Percentiles rank a stretch among this genome's conserved stretches.
Conservation (phyloP, 2,329 filamentous ascomycete genomes). For the Cadophora luteo-olivacea region DNA sequence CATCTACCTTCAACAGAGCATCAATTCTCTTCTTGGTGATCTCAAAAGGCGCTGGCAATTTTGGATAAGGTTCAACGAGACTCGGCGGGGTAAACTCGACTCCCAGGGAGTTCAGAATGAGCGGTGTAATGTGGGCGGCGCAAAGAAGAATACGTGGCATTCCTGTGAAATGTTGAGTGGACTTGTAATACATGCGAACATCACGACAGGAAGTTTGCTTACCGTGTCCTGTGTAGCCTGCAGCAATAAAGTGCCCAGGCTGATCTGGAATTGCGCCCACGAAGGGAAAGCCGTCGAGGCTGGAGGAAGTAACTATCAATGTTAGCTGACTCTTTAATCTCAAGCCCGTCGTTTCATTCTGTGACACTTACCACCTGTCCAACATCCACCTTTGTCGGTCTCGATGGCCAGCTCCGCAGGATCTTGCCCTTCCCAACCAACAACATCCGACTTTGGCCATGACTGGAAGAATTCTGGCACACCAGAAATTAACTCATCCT, state of each 20-base stretch:
- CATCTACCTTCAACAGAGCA: neutral
- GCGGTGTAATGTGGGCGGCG: neutral
- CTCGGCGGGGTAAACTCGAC: neutral
- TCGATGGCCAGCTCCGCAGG: neutral
- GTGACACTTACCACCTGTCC: conserved; percentile 6
- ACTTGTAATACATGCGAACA: too few species aligned
- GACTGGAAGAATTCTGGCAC: neutral
- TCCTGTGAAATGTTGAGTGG: neutral
- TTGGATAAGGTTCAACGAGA: neutral
- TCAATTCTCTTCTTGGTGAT: neutral
- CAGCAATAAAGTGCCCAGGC: neutral
- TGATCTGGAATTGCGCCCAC: neutral
- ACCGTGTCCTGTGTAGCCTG: neutral
- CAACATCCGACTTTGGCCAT: neutral
- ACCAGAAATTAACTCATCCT: neutral
- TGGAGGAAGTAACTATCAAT: neutral
- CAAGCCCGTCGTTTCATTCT: too few species aligned
- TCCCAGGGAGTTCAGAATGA: neutral
- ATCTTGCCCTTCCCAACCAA: neutral
- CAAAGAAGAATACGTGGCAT: conserved; percentile 5
- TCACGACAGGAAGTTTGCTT: too few species aligned
- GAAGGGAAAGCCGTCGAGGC: neutral
- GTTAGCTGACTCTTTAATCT: neutral
- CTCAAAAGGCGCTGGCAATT: neutral
- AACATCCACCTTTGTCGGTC: neutral